Percentiles rank a stretch among this genome's conserved stretches.
Evolutionary conservation across 306 rosid genomes (phyloP).

Genomic region (Quillaja saponaria): DNA sequence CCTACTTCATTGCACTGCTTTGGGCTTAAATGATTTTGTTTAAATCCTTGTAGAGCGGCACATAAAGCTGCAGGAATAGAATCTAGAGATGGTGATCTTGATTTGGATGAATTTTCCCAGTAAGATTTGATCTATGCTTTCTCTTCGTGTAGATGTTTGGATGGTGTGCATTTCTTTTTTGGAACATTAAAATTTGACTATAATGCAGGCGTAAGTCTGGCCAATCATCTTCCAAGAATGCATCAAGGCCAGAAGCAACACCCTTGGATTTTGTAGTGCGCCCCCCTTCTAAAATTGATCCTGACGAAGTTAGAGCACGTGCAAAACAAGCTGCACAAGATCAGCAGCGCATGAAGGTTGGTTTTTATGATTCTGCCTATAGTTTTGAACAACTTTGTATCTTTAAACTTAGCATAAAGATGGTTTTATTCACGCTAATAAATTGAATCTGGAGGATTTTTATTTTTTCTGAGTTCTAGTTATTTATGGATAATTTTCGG

Average conservation of each 20-base stretch:
- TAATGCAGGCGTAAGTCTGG: slow-evolving; percentile 80
- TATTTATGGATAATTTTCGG: no score
- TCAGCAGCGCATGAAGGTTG: slow-evolving; percentile 89
- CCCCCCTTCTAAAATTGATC: slow-evolving; percentile 91
- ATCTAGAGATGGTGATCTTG: slow-evolving; percentile 95
- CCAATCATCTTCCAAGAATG: slow-evolving; percentile 76
- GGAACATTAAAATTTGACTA: slow-evolving; percentile 21
- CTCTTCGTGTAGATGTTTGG: slow-evolving; percentile 7
- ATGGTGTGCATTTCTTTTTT: neutral
- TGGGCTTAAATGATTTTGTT: slow-evolving; percentile 23
- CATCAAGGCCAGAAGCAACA: slow-evolving; percentile 93
- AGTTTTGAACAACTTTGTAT: no score
- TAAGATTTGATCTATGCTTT: slow-evolving; percentile 39
- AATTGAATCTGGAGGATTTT: no score
- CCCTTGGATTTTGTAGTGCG: slow-evolving; percentile 94
- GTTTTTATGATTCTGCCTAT: slow-evolving; percentile 21
- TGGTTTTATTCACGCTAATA: no score
- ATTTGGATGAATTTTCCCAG: slow-evolving; percentile 86
- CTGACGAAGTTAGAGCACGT: slow-evolving; percentile 88
- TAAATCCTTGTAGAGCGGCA: slow-evolving; percentile 52
- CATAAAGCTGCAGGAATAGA: slow-evolving; percentile 77
- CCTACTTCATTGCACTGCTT: neutral
- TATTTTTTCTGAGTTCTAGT: no score
- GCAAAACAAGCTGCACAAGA: slow-evolving; percentile 78
- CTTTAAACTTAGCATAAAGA: no score